phyloP scores from a whole-genome alignment of 139 green algal genomes.

The Penium margaritaceum region DNA sequence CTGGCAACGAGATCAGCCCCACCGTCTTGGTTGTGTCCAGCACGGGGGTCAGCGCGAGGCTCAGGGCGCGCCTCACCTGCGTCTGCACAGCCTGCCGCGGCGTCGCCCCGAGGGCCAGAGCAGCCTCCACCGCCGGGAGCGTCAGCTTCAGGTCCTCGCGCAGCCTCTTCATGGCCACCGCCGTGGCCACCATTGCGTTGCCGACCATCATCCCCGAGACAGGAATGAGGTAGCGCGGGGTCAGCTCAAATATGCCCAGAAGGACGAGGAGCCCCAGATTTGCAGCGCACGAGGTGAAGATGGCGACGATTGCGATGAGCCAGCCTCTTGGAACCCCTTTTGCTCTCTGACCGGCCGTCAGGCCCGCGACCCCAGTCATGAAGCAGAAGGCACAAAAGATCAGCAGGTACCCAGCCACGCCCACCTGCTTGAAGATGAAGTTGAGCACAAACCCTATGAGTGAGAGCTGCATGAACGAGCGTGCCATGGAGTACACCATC shows the following conservation, averaged over 20 bases:
- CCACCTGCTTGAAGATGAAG: conserved; percentile 17
- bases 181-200: conserved; percentile 39
- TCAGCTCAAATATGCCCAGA: conserved; percentile 19
- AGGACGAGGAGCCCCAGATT: conserved; percentile 8
- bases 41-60: no score
- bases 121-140: conserved; percentile 18
- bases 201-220: conserved; percentile 38
- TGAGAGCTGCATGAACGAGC: conserved; percentile 33
- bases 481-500: conserved; percentile 14
- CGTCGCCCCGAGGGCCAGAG: no score
- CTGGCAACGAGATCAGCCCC: no score
- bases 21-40: no score
- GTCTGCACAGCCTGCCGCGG: no score
- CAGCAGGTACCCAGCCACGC: not conserved
- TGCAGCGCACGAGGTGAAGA: not conserved
- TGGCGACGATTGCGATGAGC: conserved; percentile 4
- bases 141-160: conserved; percentile 14
- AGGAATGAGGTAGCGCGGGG: conserved; percentile 34
- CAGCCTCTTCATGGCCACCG: conserved; percentile 25
- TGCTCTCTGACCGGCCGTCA: conserved; percentile 27
- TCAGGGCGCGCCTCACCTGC: no score
- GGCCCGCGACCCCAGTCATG: conserved; percentile 30
- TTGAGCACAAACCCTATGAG: conserved; percentile 35
- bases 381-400: conserved; percentile 23
- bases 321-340: conserved; percentile 1